A percentile compares a stretch with the other conserved stretches of the same genome.
These are phyloP conservation scores for Malassezia slooffiae DNA, from an alignment of 1,284 basidiomycete genomes.

Conservation along the genomic window DNA sequence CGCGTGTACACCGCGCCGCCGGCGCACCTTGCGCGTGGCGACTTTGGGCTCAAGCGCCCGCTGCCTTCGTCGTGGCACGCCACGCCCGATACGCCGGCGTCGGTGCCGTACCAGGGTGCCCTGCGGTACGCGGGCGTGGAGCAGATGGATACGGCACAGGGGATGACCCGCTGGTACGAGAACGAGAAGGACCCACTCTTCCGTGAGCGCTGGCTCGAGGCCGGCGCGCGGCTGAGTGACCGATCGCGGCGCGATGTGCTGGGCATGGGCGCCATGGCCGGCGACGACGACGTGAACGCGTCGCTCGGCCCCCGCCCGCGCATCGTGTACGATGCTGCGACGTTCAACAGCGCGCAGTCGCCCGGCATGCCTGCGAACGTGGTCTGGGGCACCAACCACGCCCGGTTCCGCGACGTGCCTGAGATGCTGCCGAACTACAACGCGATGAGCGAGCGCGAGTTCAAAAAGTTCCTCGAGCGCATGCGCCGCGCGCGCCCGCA, in stretches of 20 bases:
- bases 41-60: conserved; percentile 39
- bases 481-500: conserved; percentile 21
- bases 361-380: conserved; percentile 9
- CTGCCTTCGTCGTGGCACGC: conserved; percentile 29
- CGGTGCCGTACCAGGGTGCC: conserved; percentile 20
- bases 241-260: conserved; percentile 10
- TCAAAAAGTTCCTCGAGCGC: conserved; percentile 24
- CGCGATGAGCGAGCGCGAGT: conserved; percentile 23
- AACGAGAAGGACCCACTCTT: conserved; percentile 32
- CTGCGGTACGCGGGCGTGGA: conserved; percentile 31
- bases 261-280: background rate
- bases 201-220: conserved; percentile 30
- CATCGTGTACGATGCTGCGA: conserved; percentile 16
- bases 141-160: conserved; percentile 26
- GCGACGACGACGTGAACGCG: conserved; percentile 12
- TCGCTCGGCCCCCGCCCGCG: conserved; percentile 20
- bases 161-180: conserved; percentile 34
- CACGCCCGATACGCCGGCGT: conserved; percentile 23
- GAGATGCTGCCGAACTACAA: conserved; percentile 37
- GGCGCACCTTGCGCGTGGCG: conserved; percentile 33
- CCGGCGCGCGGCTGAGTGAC: conserved; percentile 22
- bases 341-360: background rate
- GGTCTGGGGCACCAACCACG: conserved; percentile 16
- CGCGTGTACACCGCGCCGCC: conserved; percentile 38
- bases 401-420: conserved; percentile 19